Percentiles rank a stretch among this genome's conserved stretches.
Evolutionary conservation across 2,329 filamentous ascomycete genomes (phyloP).

Genomic region (Botrytis hyacinthi): DNA sequence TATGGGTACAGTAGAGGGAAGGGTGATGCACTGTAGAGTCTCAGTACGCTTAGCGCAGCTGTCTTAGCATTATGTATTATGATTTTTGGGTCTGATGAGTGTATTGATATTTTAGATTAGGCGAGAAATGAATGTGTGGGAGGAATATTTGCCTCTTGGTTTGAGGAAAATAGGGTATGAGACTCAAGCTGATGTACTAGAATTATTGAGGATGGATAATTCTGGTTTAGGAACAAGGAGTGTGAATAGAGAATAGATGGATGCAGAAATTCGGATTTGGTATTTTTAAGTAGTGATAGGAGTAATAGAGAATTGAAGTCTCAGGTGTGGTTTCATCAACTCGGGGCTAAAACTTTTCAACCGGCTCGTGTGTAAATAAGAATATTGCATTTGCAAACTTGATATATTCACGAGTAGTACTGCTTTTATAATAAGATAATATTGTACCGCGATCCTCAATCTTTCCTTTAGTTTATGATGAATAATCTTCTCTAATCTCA

Average conservation of each 20-base stretch:
- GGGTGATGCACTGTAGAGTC: not conserved
- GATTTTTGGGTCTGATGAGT: not conserved
- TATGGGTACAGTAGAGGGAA: not conserved
- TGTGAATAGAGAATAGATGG: too few relatives aligned
- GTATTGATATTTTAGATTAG: not conserved
- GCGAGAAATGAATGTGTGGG: not conserved
- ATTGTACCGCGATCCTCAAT: not conserved
- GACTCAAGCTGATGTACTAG: too few relatives aligned
- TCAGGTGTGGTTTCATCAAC: not conserved
- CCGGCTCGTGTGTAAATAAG: not conserved
- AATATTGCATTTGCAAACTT: not conserved
- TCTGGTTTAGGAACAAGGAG: too few relatives aligned
- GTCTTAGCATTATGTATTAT: not conserved
- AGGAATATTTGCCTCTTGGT: too few relatives aligned
- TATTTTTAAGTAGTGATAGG: too few relatives aligned
- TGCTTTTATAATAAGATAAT: not conserved
- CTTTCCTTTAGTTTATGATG: not conserved
- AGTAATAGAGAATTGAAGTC: not conserved
- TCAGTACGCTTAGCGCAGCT: not conserved
- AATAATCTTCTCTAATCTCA: not conserved
- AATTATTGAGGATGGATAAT: too few relatives aligned
- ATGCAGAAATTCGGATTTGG: too few relatives aligned
- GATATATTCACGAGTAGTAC: not conserved
- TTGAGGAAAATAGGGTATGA: too few relatives aligned
- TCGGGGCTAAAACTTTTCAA: too few relatives aligned